Evolutionary conservation across 805 yeast species (phyloP).

Genomic region (Candida sanyiensis): DNA sequence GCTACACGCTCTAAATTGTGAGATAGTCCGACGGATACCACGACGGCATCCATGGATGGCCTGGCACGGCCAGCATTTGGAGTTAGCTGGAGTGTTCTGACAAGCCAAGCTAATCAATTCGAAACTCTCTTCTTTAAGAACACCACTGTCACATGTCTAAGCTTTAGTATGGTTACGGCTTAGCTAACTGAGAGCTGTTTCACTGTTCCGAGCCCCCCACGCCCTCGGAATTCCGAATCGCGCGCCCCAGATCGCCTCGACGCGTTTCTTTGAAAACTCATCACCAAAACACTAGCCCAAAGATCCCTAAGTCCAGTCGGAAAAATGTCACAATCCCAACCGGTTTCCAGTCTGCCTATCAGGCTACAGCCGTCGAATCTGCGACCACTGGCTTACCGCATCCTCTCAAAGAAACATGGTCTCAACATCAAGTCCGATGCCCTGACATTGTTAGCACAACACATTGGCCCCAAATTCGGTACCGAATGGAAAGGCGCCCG

Average conservation of each 20-base stretch:
- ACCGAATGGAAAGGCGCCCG: conserved; percentile 74
- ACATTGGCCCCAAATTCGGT: conserved; percentile 73
- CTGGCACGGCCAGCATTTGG: no score
- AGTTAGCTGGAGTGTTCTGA: no score
- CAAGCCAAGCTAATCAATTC: no score
- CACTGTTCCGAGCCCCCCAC: neutral
- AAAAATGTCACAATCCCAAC: conserved; percentile 1
- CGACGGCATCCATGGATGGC: no score
- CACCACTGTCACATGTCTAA: no score
- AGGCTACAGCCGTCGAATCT: conserved; percentile 73
- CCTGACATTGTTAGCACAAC: conserved; percentile 62
- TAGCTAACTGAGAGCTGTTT: neutral
- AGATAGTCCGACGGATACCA: no score
- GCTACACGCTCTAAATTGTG: no score
- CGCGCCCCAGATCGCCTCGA: neutral
- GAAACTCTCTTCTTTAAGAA: no score
- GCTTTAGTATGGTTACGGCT: no score
- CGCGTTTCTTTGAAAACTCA: neutral
- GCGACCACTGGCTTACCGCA: conserved; percentile 87
- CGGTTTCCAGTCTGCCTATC: conserved; percentile 61
- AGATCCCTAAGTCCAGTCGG: neutral
- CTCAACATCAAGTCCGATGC: conserved; percentile 86
- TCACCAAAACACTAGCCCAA: neutral
- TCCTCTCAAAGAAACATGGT: conserved; percentile 88
- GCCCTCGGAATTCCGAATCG: neutral